A percentile compares a stretch with the other conserved stretches of the same genome.
These are phyloP conservation scores for Carex parvula DNA, from an alignment of 176 grass and related monocot genomes.

Conservation along the genomic window DNA sequence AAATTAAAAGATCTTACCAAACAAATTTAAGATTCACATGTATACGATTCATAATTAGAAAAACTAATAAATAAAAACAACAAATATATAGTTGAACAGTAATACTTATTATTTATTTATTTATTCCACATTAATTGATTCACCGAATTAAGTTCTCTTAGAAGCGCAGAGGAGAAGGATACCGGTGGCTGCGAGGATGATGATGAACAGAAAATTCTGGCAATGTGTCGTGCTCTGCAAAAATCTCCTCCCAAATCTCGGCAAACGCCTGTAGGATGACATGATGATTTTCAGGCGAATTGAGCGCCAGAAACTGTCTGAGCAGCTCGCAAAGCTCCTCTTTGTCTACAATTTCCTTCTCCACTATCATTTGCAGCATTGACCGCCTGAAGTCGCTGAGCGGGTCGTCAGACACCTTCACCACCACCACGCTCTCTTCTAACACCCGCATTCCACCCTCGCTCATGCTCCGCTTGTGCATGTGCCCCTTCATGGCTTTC, in stretches of 20 bases:
- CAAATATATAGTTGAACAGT: background rate
- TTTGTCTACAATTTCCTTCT: slow-evolving; percentile 66
- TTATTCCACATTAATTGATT: background rate
- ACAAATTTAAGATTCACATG: background rate
- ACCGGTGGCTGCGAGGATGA: slow-evolving; percentile 14
- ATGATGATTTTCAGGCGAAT: slow-evolving; percentile 64
- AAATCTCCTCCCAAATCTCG: slow-evolving; percentile 86
- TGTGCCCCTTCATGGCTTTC: slow-evolving; percentile 1
- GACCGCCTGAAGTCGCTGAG: slow-evolving; percentile 81
- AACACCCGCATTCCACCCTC: slow-evolving; percentile 30
- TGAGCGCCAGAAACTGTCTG: slow-evolving; percentile 72
- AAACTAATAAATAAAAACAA: background rate
- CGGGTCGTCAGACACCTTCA: slow-evolving; percentile 70
- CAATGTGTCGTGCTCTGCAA: slow-evolving; percentile 20
- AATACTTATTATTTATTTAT: slow-evolving; percentile 5
- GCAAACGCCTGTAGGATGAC: slow-evolving; percentile 79
- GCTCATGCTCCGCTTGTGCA: slow-evolving; percentile 1
- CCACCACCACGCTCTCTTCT: slow-evolving; percentile 72
- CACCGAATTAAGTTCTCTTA: background rate
- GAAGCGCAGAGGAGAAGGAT: slow-evolving; percentile 11
- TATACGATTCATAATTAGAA: background rate
- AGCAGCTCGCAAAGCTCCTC: slow-evolving; percentile 66
- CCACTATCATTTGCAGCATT: slow-evolving; percentile 88
- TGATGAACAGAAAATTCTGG: slow-evolving; percentile 1
- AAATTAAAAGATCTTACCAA: background rate